Evolutionary conservation across 164 flowering plant species (phyloP), one percentile per base, ranked within the genome.

Genomic region (Umbellularia californica): DNA sequence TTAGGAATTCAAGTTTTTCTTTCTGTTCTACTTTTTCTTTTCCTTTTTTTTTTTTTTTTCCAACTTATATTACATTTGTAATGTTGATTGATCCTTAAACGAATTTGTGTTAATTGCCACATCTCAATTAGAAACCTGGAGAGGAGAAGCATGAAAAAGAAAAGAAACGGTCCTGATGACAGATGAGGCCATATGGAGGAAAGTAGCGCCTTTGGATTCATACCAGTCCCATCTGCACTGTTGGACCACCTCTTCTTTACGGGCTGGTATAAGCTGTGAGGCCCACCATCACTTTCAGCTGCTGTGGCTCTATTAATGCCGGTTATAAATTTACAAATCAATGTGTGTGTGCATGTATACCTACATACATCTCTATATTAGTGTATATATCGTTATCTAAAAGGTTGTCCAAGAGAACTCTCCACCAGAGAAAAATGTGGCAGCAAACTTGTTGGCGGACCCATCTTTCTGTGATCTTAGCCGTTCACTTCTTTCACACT

Each of bases 161-260:
- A 24, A 10, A 22, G 28, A 11, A 64, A 55, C 60, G 60, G 60
- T 20, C 5, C 60, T 15, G 33, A 64, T 64, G 67, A 64, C 60
- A 55, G 33, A 64, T 64, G 67, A 64, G 67, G 28, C 67, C 67
- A 9, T 0, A 2, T 24, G 33, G 60, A 22, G 67, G 67, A 64
- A 64, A 64, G 67, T 22, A 24, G 67, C 67, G 67, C 67, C 67
- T 23, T 25, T 3, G 14, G 67, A 25, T 25, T 64, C 67, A 64
- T 2, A 9, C 28, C 10, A 14, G 28, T 64, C 67, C 14, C 67
- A 64, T 23, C 28, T 64, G 28, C 14, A 64, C 22, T 14, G 28
- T 24, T 52, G 74, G 74, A 58, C 74, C 74, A 60, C 74, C 13
- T 23, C 67, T 33, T 41, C 35, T 72, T 72, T 72, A 72, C 47